A percentile compares a stretch with the other conserved stretches of the same genome.
phyloP scores from a whole-genome alignment of 2,329 filamentous ascomycete genomes.

The Sporothrix dimorphospora region DNA sequence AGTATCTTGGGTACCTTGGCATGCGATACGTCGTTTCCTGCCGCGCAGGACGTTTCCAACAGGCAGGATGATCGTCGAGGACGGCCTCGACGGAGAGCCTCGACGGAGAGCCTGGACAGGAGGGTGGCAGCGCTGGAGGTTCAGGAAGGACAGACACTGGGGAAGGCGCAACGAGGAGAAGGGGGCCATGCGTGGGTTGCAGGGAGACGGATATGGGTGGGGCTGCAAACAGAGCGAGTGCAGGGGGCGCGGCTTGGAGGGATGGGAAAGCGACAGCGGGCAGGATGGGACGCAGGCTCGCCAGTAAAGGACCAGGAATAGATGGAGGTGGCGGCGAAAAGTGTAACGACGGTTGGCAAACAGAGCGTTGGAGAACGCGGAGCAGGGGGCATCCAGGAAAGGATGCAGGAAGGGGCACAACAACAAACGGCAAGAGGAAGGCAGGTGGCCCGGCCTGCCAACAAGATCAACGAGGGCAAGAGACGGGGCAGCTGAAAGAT shows the following conservation, averaged over 20 bases:
- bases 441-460: not conserved
- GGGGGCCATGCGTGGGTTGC: not conserved
- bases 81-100: not conserved
- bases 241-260: not conserved
- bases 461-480: not conserved
- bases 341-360: not conserved
- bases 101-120: not conserved
- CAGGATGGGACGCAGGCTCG: not conserved
- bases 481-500: not conserved
- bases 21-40: constrained; percentile 6
- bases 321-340: not conserved
- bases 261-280: not conserved
- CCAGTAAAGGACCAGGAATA: not conserved
- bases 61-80: not conserved
- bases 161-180: not conserved
- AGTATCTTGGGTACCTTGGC: not conserved
- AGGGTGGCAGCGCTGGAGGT: not conserved
- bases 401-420: constrained; percentile 1
- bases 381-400: not conserved
- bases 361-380: not conserved
- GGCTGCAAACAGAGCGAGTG: constrained; percentile 5
- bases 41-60: not conserved
- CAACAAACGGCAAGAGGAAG: not conserved
- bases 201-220: constrained; percentile 16
- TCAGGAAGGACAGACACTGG: not conserved